These are phyloP conservation scores for Aegilops longissima DNA, from an alignment of 176 grass and related monocot genomes.

Conservation along the genomic window DNA sequence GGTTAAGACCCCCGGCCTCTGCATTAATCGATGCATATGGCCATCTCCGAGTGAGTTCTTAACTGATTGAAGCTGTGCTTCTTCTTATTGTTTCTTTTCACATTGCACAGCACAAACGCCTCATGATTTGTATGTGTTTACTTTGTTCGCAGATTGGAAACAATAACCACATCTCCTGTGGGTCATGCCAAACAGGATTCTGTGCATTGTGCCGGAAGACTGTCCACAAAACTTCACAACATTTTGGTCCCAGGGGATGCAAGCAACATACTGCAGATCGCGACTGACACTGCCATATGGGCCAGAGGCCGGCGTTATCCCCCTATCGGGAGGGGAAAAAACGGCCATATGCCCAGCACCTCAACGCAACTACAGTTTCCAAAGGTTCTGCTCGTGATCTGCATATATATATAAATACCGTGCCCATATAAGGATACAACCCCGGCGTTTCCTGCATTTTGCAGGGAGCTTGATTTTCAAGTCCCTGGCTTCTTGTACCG, in stretches of 20 bases:
- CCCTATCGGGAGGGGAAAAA: background rate
- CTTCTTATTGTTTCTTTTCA: background rate
- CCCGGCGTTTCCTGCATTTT: background rate
- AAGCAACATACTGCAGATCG: constrained; percentile 64
- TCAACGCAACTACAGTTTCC: background rate
- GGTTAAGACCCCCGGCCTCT: too few species aligned
- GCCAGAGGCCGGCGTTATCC: background rate
- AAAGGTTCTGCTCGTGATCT: background rate
- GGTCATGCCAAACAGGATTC: constrained; percentile 63
- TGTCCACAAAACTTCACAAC: constrained; percentile 54
- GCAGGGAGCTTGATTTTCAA: constrained; percentile 14
- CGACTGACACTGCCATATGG: constrained; percentile 14
- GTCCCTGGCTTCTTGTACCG: background rate
- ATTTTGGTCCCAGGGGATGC: constrained; percentile 73
- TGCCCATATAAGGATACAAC: background rate
- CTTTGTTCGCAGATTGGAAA: constrained; percentile 54
- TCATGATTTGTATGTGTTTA: background rate
- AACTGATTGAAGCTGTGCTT: background rate
- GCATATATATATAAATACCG: background rate
- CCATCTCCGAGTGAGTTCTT: background rate
- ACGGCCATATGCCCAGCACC: background rate
- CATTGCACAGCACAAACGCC: background rate
- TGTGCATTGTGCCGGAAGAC: constrained; percentile 66
- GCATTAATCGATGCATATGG: too few species aligned
- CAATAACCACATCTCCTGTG: constrained; percentile 77